Evolutionary conservation across 2,329 filamentous ascomycete genomes (phyloP).

Genomic region (Colletotrichum sp.): DNA sequence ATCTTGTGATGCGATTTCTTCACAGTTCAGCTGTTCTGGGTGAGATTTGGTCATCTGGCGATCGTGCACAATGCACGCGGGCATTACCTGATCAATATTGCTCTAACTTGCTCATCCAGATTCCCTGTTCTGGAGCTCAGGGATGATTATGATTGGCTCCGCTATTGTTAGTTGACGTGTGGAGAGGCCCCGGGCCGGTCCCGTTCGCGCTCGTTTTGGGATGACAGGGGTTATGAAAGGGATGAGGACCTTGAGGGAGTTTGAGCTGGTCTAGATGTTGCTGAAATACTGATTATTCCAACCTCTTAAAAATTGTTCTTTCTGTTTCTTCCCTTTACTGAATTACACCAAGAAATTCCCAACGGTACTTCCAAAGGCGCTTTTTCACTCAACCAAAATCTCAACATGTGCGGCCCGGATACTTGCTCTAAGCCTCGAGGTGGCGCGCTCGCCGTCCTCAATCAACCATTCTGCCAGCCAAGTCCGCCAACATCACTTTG

Average conservation of each 20-base stretch:
- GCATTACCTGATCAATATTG: conserved; percentile 27
- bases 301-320: not conserved
- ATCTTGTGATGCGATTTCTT: not conserved
- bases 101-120: conserved; percentile 40
- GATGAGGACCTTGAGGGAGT: conserved; percentile 19
- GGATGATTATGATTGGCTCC: conserved; percentile 32
- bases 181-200: conserved; percentile 7
- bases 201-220: conserved; percentile 16
- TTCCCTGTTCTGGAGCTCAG: conserved; percentile 27
- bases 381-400: not conserved
- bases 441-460: conserved; percentile 51
- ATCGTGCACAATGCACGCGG: not conserved
- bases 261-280: not conserved
- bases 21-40: not conserved
- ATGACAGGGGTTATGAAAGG: not conserved
- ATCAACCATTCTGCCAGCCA: conserved; percentile 18
- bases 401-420: conserved; percentile 50
- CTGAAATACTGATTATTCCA: not conserved
- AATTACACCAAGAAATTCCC: not conserved
- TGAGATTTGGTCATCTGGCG: not conserved
- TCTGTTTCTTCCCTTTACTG: not conserved
- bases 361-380: not conserved
- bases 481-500: not conserved
- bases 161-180: not conserved
- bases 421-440: conserved; percentile 44